Percentiles rank a stretch among this genome's conserved stretches.
Evolutionary conservation across 352 stramenopile genomes (phyloP).

Genomic region (Phytophthora cajani): DNA sequence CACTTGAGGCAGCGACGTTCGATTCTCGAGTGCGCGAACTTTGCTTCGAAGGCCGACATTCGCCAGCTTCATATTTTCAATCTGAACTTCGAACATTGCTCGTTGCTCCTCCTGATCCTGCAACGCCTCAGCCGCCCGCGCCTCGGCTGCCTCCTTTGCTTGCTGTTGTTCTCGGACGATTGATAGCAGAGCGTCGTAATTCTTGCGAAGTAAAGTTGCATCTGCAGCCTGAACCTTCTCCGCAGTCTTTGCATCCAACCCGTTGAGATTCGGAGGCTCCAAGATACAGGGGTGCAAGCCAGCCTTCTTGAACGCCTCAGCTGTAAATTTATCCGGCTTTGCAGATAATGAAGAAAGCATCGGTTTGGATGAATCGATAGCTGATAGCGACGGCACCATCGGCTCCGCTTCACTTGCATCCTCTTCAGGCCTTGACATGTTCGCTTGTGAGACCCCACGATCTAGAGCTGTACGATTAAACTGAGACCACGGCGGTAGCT

Average conservation of each 20-base stretch:
- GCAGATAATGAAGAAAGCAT: neutral
- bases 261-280: constrained; percentile 56
- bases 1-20: constrained; percentile 50
- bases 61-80: constrained; percentile 81
- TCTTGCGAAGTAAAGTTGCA: constrained; percentile 69
- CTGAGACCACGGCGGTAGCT: constrained; percentile 1
- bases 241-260: constrained; percentile 59
- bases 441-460: neutral
- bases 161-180: constrained; percentile 80
- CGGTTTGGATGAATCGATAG: neutral
- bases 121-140: constrained; percentile 43
- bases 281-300: constrained; percentile 39
- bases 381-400: neutral
- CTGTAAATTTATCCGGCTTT: constrained; percentile 13
- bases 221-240: constrained; percentile 64
- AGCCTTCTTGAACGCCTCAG: constrained; percentile 29
- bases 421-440: neutral
- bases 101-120: constrained; percentile 63
- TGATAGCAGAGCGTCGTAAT: constrained; percentile 81
- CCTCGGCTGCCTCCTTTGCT: constrained; percentile 60
- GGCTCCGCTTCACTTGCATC: constrained; percentile 1
- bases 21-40: constrained; percentile 64
- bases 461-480: constrained; percentile 3
- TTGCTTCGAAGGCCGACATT: constrained; percentile 72
- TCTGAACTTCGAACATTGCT: constrained; percentile 68